Conservation (phyloP, 441 rosid genomes). For the Manihot esculenta region DNA sequence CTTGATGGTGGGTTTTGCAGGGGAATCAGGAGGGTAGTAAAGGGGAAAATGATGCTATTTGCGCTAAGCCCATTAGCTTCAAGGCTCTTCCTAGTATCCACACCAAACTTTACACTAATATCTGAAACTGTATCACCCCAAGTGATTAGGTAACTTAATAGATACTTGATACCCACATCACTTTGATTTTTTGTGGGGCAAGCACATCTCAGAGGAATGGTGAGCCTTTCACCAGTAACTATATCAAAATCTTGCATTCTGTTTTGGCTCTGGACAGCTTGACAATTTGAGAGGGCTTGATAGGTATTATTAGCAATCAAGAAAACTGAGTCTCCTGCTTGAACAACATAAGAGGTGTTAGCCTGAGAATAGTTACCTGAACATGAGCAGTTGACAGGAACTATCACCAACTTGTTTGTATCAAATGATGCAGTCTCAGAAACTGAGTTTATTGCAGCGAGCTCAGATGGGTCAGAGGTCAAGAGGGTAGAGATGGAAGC, state of each 20-base stretch:
- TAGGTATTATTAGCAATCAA: constrained; percentile 50
- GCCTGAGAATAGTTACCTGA: constrained; percentile 52
- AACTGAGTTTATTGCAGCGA: constrained; percentile 50
- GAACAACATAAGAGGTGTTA: constrained; percentile 52
- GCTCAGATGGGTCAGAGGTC: constrained; percentile 41
- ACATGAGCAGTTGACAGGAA: constrained; percentile 75
- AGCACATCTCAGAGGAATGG: constrained; percentile 70
- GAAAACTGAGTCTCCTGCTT: constrained; percentile 25
- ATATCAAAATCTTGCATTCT: constrained; percentile 24
- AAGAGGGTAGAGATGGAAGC: constrained; percentile 57
- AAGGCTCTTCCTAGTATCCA: constrained; percentile 32
- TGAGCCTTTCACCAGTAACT: constrained; percentile 33
- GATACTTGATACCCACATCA: constrained; percentile 41
- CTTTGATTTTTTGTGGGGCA: constrained; percentile 69
- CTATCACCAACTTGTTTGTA: constrained; percentile 48
- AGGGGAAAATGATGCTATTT: constrained; percentile 33
- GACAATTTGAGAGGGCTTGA: constrained; percentile 79
- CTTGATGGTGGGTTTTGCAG: constrained; percentile 41
- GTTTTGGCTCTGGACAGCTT: constrained; percentile 51
- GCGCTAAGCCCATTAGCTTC: constrained; percentile 53
- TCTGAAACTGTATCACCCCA: constrained; percentile 28
- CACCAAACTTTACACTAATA: constrained; percentile 46
- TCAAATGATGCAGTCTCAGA: constrained; percentile 35
- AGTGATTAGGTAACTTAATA: constrained; percentile 43
- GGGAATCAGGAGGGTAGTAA: constrained; percentile 69